Evolutionary conservation across 2,329 filamentous ascomycete species (phyloP), one percentile per base, ranked within the genome.

Genomic region (Ophiostoma australiae): DNA sequence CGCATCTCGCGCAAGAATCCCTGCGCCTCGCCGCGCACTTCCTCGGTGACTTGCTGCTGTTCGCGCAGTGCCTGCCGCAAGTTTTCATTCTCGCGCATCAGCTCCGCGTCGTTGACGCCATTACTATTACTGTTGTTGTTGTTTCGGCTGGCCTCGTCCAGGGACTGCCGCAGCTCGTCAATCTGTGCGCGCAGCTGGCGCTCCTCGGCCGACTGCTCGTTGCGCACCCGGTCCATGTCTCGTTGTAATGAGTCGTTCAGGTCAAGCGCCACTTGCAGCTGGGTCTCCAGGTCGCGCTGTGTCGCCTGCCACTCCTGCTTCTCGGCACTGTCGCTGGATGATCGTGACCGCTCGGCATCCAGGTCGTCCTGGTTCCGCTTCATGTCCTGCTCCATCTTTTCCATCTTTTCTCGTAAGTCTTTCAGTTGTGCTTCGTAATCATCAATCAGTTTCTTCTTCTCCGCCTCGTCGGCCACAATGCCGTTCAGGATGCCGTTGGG

Each of bases 1-100:
- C 92, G 89, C 95, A 98, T 99, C 80, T 99, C 95, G 73, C 87
- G 85, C 63, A 99, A 81, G 78, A 94, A 97, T 68, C 89, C 86
- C 71, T 92, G 89, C 0, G 94, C 93, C 80, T 97, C 92, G 70
- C 86, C 87, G 33, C 92, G 89, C 41, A 97, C 95, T 76, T 97
- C 91, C 73, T 96, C 91, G 0, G 93, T 97, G 1, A 95, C 86
- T 71, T 90, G 86, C 75, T 93, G 90, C 78, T 98, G 94, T 74
- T 94, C 86, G 69, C 84, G 82, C 31, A 94, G 80, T 39, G 90
- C 86, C 48, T 80, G 79, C 74, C 90, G 87, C 31, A 94, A 81
- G 63, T 87, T 86, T 71, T 90, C 85, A 76, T 97, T 91, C 76
- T 92, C 90, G 66, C 82, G 83, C 76, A 88, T 85, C 72, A 90